Base-by-base conservation (phyloP, 805 yeast genomes). In the Suhomyces tanzawaensis region DNA sequence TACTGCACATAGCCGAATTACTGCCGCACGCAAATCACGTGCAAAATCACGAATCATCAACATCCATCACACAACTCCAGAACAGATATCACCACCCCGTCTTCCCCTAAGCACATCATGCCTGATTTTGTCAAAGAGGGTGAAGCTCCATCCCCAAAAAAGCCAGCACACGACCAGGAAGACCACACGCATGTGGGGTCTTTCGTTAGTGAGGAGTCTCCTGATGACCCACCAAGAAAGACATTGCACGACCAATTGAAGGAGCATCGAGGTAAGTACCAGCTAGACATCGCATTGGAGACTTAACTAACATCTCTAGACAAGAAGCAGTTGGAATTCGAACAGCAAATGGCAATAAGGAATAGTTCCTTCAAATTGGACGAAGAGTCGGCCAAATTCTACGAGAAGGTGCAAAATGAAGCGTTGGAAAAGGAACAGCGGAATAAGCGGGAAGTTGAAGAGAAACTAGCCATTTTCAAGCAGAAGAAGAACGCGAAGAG, bases 301-400 rank as follows among this genome's bases (percentile, higher is more conserved):
- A 44, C 59, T 52, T 49, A 23, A 52, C 55, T 15, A 19, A 29
- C 29, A 18, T 17, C 1, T 34, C 1, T 46, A 66, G 60, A 58
- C 44, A 44, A 48, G 44, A 58, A 69, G 51, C 55, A 60, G 41
- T 32, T 59, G 45, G 55, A 71, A 34, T 57, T 52, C 38, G 60
- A 58, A 40, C 48, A 52, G 23, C 48, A 52, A 32, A 32, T 63
- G 18, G 62, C 62, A 24, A 47, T 52, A 2, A 50, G 55, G 19
- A 64, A 72, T 44, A 67, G 76, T 0, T 55, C 71, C 0, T 69
- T 67, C 41, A 70, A 69, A 40, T 49, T 72, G 34, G 64, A 63
- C 39, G 62, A 57, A 22, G 53, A 58, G 21, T 66, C 73, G 3
- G 51, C 66, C 18, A 45, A 51, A 14, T 71, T 59, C 38, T 72